Evolutionary conservation across 768 basidiomycete genomes (phyloP).

Genomic region (Trametes coccinea): DNA sequence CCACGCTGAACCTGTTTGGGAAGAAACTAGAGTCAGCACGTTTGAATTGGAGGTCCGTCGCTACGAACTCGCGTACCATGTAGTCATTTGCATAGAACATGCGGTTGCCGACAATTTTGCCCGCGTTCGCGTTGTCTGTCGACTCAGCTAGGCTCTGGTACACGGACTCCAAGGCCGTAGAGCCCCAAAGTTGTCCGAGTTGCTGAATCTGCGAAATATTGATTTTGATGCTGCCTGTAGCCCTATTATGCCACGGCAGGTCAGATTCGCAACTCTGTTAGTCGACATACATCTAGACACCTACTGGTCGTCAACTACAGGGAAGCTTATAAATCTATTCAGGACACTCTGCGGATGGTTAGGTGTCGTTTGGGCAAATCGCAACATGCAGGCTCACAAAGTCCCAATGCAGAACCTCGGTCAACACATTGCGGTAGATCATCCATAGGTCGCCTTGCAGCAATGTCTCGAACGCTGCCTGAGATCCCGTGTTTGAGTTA

Average conservation of each 20-base stretch:
- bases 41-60: too few species aligned
- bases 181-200: conserved; percentile 56
- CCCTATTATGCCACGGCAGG: conserved; percentile 30
- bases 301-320: conserved; percentile 49
- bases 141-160: conserved; percentile 39
- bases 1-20: conserved; percentile 60
- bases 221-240: conserved; percentile 56
- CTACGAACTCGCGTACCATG: conserved; percentile 45
- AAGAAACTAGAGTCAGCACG: neutral
- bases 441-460: conserved; percentile 69
- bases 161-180: conserved; percentile 41
- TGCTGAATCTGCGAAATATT: conserved; percentile 52
- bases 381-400: conserved; percentile 41
- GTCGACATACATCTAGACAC: conserved; percentile 17
- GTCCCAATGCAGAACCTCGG: conserved; percentile 68
- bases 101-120: conserved; percentile 53
- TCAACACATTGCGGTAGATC: conserved; percentile 60
- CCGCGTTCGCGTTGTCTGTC: conserved; percentile 51
- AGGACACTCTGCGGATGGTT: conserved; percentile 50
- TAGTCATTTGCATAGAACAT: conserved; percentile 72
- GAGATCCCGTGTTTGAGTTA: conserved; percentile 30
- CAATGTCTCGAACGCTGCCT: conserved; percentile 53
- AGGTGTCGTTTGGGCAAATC: neutral
- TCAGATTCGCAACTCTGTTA: too few species aligned
- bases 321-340: conserved; percentile 68